Evolutionary conservation across 176 grass and related monocot genomes (phyloP), one percentile per base, ranked within the genome.

Genomic region (Oryza meridionalis): DNA sequence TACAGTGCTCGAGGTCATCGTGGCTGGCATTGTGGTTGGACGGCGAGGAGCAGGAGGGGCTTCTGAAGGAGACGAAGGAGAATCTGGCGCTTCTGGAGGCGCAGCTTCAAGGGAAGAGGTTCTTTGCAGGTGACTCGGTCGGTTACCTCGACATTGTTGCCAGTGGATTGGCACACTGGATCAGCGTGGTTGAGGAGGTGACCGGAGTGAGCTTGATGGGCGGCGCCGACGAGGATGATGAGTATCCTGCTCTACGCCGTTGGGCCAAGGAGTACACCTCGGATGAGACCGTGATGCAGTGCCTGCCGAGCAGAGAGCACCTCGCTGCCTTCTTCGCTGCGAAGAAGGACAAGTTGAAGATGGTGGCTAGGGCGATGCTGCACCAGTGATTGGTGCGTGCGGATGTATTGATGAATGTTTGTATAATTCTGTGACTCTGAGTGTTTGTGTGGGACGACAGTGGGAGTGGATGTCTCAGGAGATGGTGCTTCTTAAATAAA

Each of bases 311-410:
- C 22, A 79, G 62, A 10, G 77, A 47, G 25, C 62, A 67, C 59
- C 40, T 67, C 16, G 42, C 17, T n/a, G 63, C 59, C 8, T 9
- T 65, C 59, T 65, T 78, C 76, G 15, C 59, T 13, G 76, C n/a
- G 24, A 78, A 65, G 76, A 78, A 78, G 76, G 59, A 78, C 24
- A 45, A n/a, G 29, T 21, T 32, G 25, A 79, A 68, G 17, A 14
- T 65, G 14, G 59, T 38, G 1, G 59, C 64, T 35, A 78, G 11
- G 22, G 32, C 53, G 12, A 45, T 79, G 63, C 25, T 49, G 77
- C 62, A 11, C 4, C 17, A n/a, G 19, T 35, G 11, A 27, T n/a
- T n/a, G n/a, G n/a, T n/a, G n/a, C n/a, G n/a, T n/a, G n/a, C n/a
- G n/a, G n/a, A n/a, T n/a, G n/a, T n/a, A n/a, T n/a, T n/a, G n/a